Base-by-base conservation (phyloP, 2,329 filamentous ascomycete species). In the Aspergillus latus region DNA sequence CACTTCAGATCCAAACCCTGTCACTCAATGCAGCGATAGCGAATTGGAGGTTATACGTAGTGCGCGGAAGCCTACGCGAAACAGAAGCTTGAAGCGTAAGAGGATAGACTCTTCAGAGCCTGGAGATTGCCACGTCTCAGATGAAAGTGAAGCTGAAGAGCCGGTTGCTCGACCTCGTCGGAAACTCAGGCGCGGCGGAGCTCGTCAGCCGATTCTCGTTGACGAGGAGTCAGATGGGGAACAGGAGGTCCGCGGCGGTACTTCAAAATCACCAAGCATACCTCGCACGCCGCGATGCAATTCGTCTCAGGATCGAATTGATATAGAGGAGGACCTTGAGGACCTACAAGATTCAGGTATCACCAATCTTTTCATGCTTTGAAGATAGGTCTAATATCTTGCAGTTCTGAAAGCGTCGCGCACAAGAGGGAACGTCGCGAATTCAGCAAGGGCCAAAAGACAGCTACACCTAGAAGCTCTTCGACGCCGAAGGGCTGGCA, bases 301-400 rank as follows among this genome's bases (percentile, higher is more conserved):
- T 34, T 56, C 56, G 7, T 57, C 68, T 16, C 68, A 76, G 57
- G 72, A 74, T 52, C 64, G 68, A 48, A 65, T 74, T 16, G 78
- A 80, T 57, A 58, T 80, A 1, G 70, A 76, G 37, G 76, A 78
- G 49, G 78, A 80, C 59, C 62, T 80, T 4, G 67, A 72, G 49
- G 75, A 76, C 56, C 68, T 80, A 3, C 70, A 73, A 45, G 75
- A 77, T 57, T 79, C 77, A 49, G 72, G 74, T 74, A 70, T 46
- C 52, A 11, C 26, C 32, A 47, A n/a, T 3, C 36, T 7, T 9
- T 13, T 4, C 2, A 5, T 30, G 28, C 1, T 13, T 43, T 40
- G 5, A 13, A 36, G 26, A 34, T 6, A n/a, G 40, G 39, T 32
- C 30, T 10, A 26, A 21, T 40, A 3, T 46, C 16, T 13, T 11